phyloP scores from a whole-genome alignment of 179 eudicot genomes.

The Beta corolliflora region DNA sequence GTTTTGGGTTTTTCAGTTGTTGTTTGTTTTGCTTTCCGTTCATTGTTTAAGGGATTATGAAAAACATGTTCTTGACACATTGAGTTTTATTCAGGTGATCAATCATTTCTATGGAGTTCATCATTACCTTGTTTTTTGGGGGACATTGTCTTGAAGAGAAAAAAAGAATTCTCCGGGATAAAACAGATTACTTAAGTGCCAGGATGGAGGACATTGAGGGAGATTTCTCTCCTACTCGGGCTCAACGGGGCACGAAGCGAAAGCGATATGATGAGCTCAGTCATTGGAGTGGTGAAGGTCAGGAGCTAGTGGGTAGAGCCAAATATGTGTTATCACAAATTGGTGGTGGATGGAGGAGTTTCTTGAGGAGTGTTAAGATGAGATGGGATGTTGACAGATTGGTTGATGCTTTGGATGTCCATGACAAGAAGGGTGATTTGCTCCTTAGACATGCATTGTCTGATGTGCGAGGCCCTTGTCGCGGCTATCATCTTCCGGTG shows the following conservation, averaged over 20 bases:
- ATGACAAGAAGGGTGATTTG: not conserved
- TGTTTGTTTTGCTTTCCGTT: too few relatives aligned
- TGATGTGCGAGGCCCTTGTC: not conserved
- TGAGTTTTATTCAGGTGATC: not conserved
- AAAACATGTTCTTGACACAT: not conserved
- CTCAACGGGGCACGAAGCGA: not conserved
- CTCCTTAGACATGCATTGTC: not conserved
- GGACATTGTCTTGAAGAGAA: not conserved
- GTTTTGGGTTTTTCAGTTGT: too few relatives aligned
- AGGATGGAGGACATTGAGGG: not conserved
- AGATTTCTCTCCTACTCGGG: not conserved
- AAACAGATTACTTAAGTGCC: not conserved
- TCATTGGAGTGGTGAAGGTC: not conserved
- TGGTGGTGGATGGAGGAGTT: not conserved
- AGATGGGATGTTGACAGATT: too few relatives aligned
- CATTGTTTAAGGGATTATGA: too few relatives aligned
- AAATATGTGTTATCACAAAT: not conserved
- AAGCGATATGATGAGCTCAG: not conserved
- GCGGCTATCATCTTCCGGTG: not conserved
- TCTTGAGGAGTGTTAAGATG: not conserved
- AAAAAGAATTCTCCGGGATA: not conserved
- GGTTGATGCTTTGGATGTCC: not conserved
- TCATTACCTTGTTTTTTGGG: not conserved
- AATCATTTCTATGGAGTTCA: not conserved
- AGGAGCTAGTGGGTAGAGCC: not conserved